These are phyloP conservation scores for Candida sanyaensis DNA, from an alignment of 1,139 yeast genomes.

Conservation along the genomic window DNA sequence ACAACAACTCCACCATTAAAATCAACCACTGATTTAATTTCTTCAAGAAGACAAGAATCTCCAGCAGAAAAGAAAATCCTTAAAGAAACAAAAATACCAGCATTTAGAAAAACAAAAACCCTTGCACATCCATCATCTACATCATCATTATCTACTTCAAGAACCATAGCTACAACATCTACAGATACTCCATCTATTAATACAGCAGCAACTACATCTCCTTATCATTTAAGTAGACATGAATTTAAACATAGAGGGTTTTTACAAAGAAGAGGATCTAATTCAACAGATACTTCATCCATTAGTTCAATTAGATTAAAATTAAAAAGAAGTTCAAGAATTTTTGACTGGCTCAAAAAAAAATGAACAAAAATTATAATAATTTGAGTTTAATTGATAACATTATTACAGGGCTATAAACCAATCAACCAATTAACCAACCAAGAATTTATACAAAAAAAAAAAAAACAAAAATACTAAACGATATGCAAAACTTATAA, in stretches of 20 bases:
- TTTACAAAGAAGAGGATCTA: constrained; percentile 1
- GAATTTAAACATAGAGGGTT: constrained; percentile 2
- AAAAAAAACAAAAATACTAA: too few relatives aligned
- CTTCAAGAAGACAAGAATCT: constrained; percentile 30
- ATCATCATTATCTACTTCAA: constrained; percentile 7
- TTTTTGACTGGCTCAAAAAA: constrained; percentile 17
- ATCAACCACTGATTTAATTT: constrained; percentile 1
- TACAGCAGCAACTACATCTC: neutral
- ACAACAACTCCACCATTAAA: neutral
- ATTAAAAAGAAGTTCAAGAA: constrained; percentile 11
- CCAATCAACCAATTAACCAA: too few relatives aligned
- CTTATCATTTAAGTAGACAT: constrained; percentile 6
- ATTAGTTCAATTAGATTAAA: constrained; percentile 4
- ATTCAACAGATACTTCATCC: constrained; percentile 4
- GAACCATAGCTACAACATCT: constrained; percentile 2
- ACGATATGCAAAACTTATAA: too few relatives aligned
- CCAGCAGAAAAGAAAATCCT: constrained; percentile 32
- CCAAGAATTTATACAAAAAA: too few relatives aligned
- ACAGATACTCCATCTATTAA: neutral
- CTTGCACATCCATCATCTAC: constrained; percentile 3
- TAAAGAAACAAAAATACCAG: constrained; percentile 32
- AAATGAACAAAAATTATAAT: constrained; percentile 1
- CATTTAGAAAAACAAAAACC: constrained; percentile 16
- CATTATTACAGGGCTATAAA: too few relatives aligned
- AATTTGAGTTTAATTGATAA: too few relatives aligned